Base-by-base conservation (phyloP, 129 eudicot species). In the Flaveria robusta region DNA sequence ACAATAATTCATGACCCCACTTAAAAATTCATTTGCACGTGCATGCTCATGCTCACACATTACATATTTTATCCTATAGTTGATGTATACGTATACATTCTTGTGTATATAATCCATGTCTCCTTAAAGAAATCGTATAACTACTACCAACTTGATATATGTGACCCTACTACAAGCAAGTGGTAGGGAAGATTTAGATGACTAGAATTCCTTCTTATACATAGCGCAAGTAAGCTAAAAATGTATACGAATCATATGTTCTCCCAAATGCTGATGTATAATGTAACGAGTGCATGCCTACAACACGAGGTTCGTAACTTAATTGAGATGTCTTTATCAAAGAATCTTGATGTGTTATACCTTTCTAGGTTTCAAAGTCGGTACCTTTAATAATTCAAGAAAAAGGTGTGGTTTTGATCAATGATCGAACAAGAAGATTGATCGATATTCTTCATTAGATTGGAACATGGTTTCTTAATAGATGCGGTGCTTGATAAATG, bases 1-100 rank as follows among this genome's bases (percentile, higher is more conserved):
- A 5, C 83, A 80, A 80, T 80, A 72, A 80, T 80, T 73, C 74
- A 73, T 7, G 7, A 42, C 74, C 43, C 82, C 68, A 73, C 70
- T 74, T 66, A 1, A 54, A 79, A 67, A 71, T 79, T 79, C 56
- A 80, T 42, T 80, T 12, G 60, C 78, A 51, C 66, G 67, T 71
- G 78, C 67, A 31, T 23, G 37, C 72, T 46, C 46, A 51, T 18
- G 9, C 47, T 31, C 42, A 8, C 46, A 23, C 34, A 9, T 62
- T 34, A 55, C 55, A 37, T 79, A 63, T 49, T 50, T 79, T 51
- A 62, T 59, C 45, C 62, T 43, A 45, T 78, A 43, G 13, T 11
- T 43, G 13, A 43, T 24, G 22, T 71, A 46, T 7, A 46, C 29
- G 45, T 49, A 79, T 77, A 55, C 20, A 29, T 3, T 11, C 5